phyloP scores from a whole-genome alignment of 2,329 filamentous ascomycete genomes.

The Trichothecium roseum region DNA sequence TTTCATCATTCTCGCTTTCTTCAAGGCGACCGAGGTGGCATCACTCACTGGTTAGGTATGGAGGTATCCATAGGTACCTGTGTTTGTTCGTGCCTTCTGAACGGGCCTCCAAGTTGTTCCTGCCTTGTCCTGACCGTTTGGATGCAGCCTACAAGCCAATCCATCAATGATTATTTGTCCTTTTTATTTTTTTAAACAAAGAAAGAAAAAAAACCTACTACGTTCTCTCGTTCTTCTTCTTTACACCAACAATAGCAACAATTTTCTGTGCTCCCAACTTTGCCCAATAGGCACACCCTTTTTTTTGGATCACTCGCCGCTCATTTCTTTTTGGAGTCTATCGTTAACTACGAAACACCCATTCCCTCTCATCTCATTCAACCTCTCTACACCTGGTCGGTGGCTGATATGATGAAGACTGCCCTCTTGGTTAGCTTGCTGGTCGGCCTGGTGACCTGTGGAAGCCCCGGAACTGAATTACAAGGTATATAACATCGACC shows the following conservation, averaged over 20 bases:
- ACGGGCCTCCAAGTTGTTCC: no score
- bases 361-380: conserved; percentile 4
- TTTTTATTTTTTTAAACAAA: conserved; percentile 2
- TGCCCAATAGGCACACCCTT: conserved; percentile 13
- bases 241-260: conserved; percentile 6
- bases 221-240: not conserved
- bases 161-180: no score
- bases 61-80: no score
- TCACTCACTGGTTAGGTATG: no score
- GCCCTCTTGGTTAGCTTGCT: conserved; percentile 6
- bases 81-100: no score
- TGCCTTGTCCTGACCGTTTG: no score
- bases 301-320: conserved; percentile 21
- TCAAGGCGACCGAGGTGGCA: no score
- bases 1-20: no score
- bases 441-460: not conserved
- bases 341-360: conserved; percentile 17
- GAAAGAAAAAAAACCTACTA: no score
- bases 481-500: no score
- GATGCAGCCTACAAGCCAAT: not conserved
- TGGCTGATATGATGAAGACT: conserved; percentile 12
- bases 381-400: not conserved
- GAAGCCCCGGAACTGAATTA: no score
- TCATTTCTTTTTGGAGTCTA: conserved; percentile 18
- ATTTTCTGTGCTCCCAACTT: conserved; percentile 1